These are phyloP conservation scores for Trichophyton rubrum DNA, from an alignment of 2,329 filamentous ascomycete species.

Conservation along the genomic window DNA sequence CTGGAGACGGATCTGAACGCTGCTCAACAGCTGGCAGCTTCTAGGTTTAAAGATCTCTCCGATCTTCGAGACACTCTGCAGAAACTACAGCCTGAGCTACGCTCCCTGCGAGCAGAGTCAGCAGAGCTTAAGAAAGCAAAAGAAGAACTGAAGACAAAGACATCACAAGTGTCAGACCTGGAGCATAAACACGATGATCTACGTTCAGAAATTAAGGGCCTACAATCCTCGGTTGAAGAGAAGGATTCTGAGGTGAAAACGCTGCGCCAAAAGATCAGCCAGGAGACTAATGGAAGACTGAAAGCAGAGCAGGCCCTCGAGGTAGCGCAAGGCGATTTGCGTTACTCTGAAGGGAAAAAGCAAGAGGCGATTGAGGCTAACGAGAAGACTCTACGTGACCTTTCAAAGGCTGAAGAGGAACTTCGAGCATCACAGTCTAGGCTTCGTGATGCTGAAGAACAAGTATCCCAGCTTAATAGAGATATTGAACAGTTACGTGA, in stretches of 20 bases:
- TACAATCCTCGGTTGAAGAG: slow-evolving; percentile 58
- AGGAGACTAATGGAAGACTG: slow-evolving; percentile 58
- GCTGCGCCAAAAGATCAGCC: slow-evolving; percentile 64
- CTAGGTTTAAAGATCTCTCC: slow-evolving; percentile 74
- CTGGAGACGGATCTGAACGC: slow-evolving; percentile 75
- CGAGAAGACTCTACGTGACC: slow-evolving; percentile 58
- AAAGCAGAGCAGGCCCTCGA: slow-evolving; percentile 70
- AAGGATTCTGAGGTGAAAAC: slow-evolving; percentile 66
- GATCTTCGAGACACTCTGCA: slow-evolving; percentile 68
- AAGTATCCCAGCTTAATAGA: slow-evolving; percentile 53
- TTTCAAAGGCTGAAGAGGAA: slow-evolving; percentile 61
- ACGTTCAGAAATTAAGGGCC: slow-evolving; percentile 56
- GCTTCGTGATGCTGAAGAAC: slow-evolving; percentile 62
- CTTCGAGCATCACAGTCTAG: slow-evolving; percentile 43
- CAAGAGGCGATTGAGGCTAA: slow-evolving; percentile 61
- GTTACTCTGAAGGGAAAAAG: slow-evolving; percentile 65
- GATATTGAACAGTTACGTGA: slow-evolving; percentile 60
- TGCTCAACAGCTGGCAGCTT: slow-evolving; percentile 73
- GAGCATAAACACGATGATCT: slow-evolving; percentile 76
- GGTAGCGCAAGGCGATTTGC: slow-evolving; percentile 61
- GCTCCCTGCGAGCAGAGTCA: slow-evolving; percentile 63
- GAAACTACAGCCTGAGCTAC: slow-evolving; percentile 77
- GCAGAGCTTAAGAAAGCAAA: slow-evolving; percentile 59
- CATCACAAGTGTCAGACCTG: slow-evolving; percentile 55
- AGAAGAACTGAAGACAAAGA: slow-evolving; percentile 56